phyloP scores from a whole-genome alignment of 192 early-diverging fungal genomes.

The Chytriomyces sp. region DNA sequence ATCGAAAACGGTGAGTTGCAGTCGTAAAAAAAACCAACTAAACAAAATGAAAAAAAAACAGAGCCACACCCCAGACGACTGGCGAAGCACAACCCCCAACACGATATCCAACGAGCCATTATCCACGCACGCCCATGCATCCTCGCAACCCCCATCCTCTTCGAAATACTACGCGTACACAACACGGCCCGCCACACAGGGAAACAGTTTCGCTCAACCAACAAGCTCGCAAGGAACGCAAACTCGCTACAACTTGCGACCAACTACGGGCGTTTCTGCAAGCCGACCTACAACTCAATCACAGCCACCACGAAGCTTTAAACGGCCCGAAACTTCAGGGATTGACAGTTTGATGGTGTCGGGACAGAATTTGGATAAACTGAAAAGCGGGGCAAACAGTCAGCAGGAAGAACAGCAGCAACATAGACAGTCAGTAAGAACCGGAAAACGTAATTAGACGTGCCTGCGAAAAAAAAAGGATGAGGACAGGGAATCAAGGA shows the following conservation, averaged over 20 bases:
- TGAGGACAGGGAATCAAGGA: too few species aligned
- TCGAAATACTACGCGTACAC: conserved; percentile 5
- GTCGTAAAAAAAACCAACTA: neutral
- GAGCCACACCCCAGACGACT: conserved; percentile 15
- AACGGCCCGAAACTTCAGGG: conserved; percentile 1
- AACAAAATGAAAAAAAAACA: neutral
- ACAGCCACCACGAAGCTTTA: conserved; percentile 14
- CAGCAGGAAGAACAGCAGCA: too few species aligned
- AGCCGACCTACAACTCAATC: neutral
- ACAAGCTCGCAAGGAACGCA: conserved; percentile 1
- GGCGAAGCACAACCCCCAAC: conserved; percentile 7
- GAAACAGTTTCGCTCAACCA: neutral
- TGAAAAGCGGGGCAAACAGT: neutral
- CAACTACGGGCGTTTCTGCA: neutral
- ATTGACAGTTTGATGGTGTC: conserved; percentile 13
- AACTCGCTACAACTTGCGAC: conserved; percentile 21
- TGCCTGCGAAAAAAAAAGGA: too few species aligned
- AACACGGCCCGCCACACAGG: conserved; percentile 3
- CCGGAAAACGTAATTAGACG: too few species aligned
- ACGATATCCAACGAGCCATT: neutral
- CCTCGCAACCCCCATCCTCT: neutral
- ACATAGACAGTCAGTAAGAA: too few species aligned
- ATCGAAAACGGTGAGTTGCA: conserved; percentile 14
- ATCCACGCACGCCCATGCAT: neutral
- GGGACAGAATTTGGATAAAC: conserved; percentile 19